phyloP scores from a whole-genome alignment of 352 stramenopile species.

The Phytophthora parvispora region DNA sequence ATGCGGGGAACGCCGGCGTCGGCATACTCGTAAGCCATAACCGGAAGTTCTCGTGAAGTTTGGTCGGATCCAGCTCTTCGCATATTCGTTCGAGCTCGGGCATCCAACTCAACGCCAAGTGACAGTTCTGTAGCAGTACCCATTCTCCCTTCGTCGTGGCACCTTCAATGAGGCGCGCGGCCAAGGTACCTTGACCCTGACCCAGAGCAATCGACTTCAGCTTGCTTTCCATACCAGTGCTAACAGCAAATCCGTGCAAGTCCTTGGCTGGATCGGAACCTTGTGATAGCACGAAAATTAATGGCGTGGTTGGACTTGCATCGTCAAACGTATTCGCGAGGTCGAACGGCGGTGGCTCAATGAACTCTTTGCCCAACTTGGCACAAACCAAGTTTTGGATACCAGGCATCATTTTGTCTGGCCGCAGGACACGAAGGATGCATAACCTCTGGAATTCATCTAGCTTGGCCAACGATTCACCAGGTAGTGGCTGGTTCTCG shows the following conservation, averaged over 20 bases:
- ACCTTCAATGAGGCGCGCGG: constrained; percentile 91
- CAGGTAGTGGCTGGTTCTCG: constrained; percentile 82
- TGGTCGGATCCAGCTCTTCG: constrained; percentile 89
- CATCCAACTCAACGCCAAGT: constrained; percentile 97
- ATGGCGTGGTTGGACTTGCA: constrained; percentile 87
- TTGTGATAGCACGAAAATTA: constrained; percentile 96
- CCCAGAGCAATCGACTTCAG: constrained; percentile 95
- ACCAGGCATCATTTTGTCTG: constrained; percentile 91
- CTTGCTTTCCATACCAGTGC: constrained; percentile 87
- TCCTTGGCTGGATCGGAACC: constrained; percentile 95
- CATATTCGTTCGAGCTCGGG: constrained; percentile 95
- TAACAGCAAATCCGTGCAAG: constrained; percentile 91
- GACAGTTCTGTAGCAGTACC: constrained; percentile 97
- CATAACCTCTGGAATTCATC: constrained; percentile 89
- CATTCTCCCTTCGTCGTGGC: constrained; percentile 93
- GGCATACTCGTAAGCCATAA: constrained; percentile 96
- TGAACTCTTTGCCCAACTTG: constrained; percentile 92
- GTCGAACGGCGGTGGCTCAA: constrained; percentile 93
- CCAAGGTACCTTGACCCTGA: constrained; percentile 94
- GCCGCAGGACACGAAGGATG: constrained; percentile 81
- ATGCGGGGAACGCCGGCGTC: constrained; percentile 90
- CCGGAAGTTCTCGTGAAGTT: constrained; percentile 94
- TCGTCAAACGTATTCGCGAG: constrained; percentile 95
- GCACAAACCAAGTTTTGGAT: constrained; percentile 93
- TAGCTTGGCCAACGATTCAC: constrained; percentile 62